A percentile compares a stretch with the other conserved stretches of the same genome.
Conservation (phyloP, 2,329 filamentous ascomycete species). For the Remersonia thermophila region DNA sequence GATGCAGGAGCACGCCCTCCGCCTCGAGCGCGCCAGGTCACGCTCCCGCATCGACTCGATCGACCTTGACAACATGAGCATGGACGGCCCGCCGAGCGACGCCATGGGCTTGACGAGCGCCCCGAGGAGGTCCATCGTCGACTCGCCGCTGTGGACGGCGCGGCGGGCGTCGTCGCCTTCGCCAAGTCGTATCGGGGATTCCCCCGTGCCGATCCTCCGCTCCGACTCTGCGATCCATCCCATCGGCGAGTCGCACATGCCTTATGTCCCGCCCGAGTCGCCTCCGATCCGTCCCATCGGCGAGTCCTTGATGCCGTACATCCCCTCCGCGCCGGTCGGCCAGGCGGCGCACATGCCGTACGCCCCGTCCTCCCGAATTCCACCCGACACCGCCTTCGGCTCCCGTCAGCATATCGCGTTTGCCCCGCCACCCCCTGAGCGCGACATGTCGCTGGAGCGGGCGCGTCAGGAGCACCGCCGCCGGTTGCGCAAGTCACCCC, state of each 20-base stretch:
- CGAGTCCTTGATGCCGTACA: slow-evolving; percentile 23
- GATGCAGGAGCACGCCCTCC: slow-evolving; percentile 65
- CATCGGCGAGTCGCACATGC: slow-evolving; percentile 21
- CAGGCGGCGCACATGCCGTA: slow-evolving; percentile 20
- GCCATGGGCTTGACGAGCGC: slow-evolving; percentile 24
- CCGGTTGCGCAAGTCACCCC: slow-evolving; percentile 46
- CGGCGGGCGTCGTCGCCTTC: slow-evolving; percentile 13
- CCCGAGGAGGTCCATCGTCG: slow-evolving; percentile 16
- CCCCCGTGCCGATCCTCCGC: slow-evolving; percentile 22
- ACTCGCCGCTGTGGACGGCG: slow-evolving; percentile 23
- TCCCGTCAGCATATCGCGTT: slow-evolving; percentile 24
- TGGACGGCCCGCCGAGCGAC: slow-evolving; percentile 25
- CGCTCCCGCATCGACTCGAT: slow-evolving; percentile 29
- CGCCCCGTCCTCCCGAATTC: slow-evolving; percentile 22
- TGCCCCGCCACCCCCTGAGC: slow-evolving; percentile 28
- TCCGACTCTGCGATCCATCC: slow-evolving; percentile 19
- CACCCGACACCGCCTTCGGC: slow-evolving; percentile 30
- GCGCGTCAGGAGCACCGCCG: slow-evolving; percentile 33
- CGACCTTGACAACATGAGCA: slow-evolving; percentile 24
- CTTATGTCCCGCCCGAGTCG: slow-evolving; percentile 16
- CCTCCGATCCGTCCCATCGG: slow-evolving; percentile 20
- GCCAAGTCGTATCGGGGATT: slow-evolving; percentile 22
- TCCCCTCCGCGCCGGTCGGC: slow-evolving; percentile 19
- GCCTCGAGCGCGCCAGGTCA: slow-evolving; percentile 10
- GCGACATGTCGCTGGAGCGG: slow-evolving; percentile 35